Percentiles rank a stretch among this genome's conserved stretches.
phyloP scores from a whole-genome alignment of 2,329 filamentous ascomycete species.

The Microdochium paspali region DNA sequence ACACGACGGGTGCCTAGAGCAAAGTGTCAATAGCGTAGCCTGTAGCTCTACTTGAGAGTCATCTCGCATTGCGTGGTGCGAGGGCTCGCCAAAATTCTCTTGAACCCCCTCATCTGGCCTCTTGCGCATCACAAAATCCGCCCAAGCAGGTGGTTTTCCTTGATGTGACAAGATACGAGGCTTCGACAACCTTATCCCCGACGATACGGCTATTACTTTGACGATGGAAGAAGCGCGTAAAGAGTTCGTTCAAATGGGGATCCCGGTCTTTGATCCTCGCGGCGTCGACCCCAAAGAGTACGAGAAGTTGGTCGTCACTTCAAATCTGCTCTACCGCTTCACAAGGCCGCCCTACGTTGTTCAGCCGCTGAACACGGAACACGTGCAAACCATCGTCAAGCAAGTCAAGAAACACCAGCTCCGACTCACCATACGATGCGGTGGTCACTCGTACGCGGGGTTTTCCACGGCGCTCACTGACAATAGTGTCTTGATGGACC shows the following conservation, averaged over 20 bases:
- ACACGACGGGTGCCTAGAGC: not conserved
- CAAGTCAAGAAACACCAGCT: conserved; percentile 3
- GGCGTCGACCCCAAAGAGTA: conserved; percentile 7
- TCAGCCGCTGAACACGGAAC: conserved; percentile 7
- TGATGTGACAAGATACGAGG: no score
- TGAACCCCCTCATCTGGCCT: not conserved
- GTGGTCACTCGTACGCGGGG: conserved; percentile 20
- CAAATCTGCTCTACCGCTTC: conserved; percentile 18
- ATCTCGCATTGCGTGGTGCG: not conserved
- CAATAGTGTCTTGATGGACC: conserved; percentile 18
- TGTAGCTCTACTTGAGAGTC: not conserved
- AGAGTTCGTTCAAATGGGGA: not conserved
- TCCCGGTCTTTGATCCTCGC: conserved; percentile 3
- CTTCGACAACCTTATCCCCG: not conserved
- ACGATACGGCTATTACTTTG: not conserved
- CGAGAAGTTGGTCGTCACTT: conserved; percentile 11
- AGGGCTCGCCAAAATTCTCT: not conserved
- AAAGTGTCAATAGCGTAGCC: not conserved
- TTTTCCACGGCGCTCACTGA: conserved; percentile 14
- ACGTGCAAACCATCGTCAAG: conserved; percentile 10
- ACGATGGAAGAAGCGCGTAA: not conserved
- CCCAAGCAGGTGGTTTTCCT: no score
- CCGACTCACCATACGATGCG: conserved; percentile 16
- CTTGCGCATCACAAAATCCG: not conserved
- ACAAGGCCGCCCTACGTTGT: conserved; percentile 13